A percentile compares a stretch with the other conserved stretches of the same genome.
These are phyloP conservation scores for Pythium brachiatum DNA, from an alignment of 352 stramenopile genomes.

Conservation along the genomic window DNA sequence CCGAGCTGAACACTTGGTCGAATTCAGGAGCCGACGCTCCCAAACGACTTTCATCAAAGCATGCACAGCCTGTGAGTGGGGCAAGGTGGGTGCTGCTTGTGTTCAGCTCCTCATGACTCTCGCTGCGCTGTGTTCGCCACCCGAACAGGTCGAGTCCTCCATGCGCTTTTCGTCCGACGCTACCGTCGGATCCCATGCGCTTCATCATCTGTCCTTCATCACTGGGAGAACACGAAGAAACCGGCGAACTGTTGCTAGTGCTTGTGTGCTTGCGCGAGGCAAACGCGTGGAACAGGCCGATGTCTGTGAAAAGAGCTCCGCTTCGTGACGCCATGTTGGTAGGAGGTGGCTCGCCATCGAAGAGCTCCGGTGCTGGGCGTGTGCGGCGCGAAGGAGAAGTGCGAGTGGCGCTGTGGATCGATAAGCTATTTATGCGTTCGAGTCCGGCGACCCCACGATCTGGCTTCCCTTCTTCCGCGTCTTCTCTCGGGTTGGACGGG, in stretches of 20 bases:
- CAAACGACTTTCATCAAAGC: background rate
- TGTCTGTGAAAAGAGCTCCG: background rate
- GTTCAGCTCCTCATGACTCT: background rate
- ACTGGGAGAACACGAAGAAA: background rate
- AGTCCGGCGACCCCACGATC: too few species aligned
- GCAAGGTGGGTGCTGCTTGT: background rate
- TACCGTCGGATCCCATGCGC: background rate
- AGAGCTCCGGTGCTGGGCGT: background rate
- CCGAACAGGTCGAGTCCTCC: background rate
- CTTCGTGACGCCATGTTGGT: background rate
- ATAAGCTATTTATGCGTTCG: too few species aligned
- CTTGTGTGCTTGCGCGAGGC: background rate
- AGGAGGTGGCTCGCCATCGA: background rate
- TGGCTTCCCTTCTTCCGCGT: too few species aligned
- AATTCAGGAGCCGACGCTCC: background rate
- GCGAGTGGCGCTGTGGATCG: background rate
- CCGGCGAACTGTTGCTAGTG: too few species aligned
- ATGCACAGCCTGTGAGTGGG: background rate
- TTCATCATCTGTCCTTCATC: background rate
- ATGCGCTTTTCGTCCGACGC: background rate
- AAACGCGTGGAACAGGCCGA: background rate
- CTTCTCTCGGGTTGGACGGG: too few species aligned
- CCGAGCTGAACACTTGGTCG: background rate
- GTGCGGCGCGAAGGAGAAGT: background rate
- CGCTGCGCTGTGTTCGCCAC: background rate